A percentile compares a stretch with the other conserved stretches of the same genome.
Evolutionary conservation across 805 yeast species (phyloP).

Genomic region (Spencermartinsiella europaea): DNA sequence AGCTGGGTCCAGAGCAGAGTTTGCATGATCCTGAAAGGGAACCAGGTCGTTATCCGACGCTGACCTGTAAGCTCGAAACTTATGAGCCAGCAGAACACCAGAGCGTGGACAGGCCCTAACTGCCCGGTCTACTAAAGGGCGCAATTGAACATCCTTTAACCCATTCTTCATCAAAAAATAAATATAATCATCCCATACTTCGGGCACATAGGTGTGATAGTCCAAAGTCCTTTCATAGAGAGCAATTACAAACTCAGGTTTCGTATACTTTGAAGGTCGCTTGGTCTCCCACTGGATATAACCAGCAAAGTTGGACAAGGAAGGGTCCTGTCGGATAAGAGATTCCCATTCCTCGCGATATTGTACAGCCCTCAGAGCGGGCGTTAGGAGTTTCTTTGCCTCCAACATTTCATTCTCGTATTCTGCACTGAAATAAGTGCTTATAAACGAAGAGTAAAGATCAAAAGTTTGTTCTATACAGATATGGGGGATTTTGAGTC

Average conservation of each 20-base stretch:
- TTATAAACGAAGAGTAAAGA: slow-evolving; percentile 26
- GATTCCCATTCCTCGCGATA: slow-evolving; percentile 21
- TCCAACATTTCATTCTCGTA: slow-evolving; percentile 26
- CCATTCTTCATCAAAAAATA: slow-evolving; percentile 14
- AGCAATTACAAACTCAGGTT: slow-evolving; percentile 15
- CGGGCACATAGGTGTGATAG: slow-evolving; percentile 12
- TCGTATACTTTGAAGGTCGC: slow-evolving; percentile 16
- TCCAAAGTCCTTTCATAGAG: slow-evolving; percentile 27
- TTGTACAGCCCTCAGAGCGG: slow-evolving; percentile 11
- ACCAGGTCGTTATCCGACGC: slow-evolving; percentile 1
- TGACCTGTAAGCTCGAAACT: slow-evolving; percentile 3
- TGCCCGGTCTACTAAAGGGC: slow-evolving; percentile 6
- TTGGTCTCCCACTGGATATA: slow-evolving; percentile 24
- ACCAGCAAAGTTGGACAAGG: slow-evolving; percentile 20
- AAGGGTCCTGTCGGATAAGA: slow-evolving; percentile 6
- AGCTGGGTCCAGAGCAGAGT: not conserved
- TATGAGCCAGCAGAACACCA: slow-evolving; percentile 1
- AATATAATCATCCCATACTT: slow-evolving; percentile 29
- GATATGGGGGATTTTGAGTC: slow-evolving; percentile 25
- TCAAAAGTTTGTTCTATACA: slow-evolving; percentile 25
- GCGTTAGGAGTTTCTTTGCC: slow-evolving; percentile 21
- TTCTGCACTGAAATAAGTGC: slow-evolving; percentile 17
- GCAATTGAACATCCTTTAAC: slow-evolving; percentile 1
- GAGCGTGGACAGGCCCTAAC: not conserved
- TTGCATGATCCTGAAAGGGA: not conserved